These are phyloP conservation scores for Tubosaeta sp. DNA, from an alignment of 768 basidiomycete genomes.

Conservation along the genomic window DNA sequence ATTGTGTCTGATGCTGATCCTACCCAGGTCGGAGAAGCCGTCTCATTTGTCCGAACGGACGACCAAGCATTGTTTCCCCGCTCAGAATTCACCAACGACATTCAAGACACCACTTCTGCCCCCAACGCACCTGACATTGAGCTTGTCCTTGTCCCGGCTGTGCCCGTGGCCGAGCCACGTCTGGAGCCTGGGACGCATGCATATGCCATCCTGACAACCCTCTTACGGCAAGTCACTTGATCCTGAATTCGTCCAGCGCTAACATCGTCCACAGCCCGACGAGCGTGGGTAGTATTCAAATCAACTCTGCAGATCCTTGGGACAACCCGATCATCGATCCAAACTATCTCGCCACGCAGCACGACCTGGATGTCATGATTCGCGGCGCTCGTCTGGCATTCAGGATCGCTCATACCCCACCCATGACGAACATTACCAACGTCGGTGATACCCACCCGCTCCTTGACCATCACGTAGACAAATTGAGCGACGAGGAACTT, in stretches of 20 bases:
- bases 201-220: constrained; percentile 13
- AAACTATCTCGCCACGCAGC: constrained; percentile 38
- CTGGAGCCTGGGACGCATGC: constrained; percentile 10
- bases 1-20: not conserved
- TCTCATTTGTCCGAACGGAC: constrained; percentile 31
- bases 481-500: constrained; percentile 33
- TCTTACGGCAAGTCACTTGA: constrained; percentile 23
- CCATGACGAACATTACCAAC: constrained; percentile 36
- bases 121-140: constrained; percentile 30
- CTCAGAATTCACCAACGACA: constrained; percentile 22
- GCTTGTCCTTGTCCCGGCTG: constrained; percentile 15
- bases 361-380: constrained; percentile 37
- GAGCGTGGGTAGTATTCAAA: constrained; percentile 37
- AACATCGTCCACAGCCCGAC: constrained; percentile 34
- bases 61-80: constrained; percentile 29
- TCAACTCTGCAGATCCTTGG: constrained; percentile 39
- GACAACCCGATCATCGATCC: constrained; percentile 44
- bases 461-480: constrained; percentile 37
- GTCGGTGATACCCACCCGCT: constrained; percentile 22
- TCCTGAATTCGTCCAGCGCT: not conserved
- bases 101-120: constrained; percentile 30
- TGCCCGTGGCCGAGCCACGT: not conserved
- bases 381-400: constrained; percentile 39
- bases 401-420: constrained; percentile 36
- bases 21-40: constrained; percentile 26